A percentile compares a stretch with the other conserved stretches of the same genome.
These are phyloP conservation scores for Carex myosuroides DNA, from an alignment of 176 grass and related monocot genomes.

Conservation along the genomic window DNA sequence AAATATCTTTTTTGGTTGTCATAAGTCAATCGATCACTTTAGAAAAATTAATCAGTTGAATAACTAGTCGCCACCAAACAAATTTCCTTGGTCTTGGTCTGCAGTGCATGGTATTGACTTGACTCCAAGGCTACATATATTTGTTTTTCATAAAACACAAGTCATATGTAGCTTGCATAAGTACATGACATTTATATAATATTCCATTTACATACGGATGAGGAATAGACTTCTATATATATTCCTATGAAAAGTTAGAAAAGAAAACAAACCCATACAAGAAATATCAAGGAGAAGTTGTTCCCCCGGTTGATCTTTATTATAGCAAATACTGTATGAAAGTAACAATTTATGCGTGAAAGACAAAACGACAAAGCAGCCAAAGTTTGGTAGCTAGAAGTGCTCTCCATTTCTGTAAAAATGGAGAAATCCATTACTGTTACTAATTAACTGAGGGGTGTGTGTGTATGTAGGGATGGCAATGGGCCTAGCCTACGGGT, in stretches of 20 bases:
- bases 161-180: not conserved
- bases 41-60: not conserved
- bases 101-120: slow-evolving; percentile 4
- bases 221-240: not conserved
- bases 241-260: not conserved
- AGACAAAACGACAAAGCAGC: slow-evolving; percentile 1
- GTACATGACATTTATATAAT: too few species aligned
- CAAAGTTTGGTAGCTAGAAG: not conserved
- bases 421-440: not conserved
- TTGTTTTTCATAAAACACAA: not conserved
- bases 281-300: not conserved
- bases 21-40: not conserved
- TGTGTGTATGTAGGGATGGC: too few species aligned
- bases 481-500: too few species aligned
- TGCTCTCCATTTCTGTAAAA: not conserved
- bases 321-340: not conserved
- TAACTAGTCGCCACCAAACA: not conserved
- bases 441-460: not conserved
- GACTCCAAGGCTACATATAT: not conserved
- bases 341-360: not conserved
- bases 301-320: not conserved
- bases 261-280: not conserved
- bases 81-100: not conserved
- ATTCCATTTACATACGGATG: not conserved
- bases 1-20: not conserved